Percentiles rank a stretch among this genome's conserved stretches.
Conservation (phyloP, 768 basidiomycete genomes). For the Brasilioporus rufonigricans region DNA sequence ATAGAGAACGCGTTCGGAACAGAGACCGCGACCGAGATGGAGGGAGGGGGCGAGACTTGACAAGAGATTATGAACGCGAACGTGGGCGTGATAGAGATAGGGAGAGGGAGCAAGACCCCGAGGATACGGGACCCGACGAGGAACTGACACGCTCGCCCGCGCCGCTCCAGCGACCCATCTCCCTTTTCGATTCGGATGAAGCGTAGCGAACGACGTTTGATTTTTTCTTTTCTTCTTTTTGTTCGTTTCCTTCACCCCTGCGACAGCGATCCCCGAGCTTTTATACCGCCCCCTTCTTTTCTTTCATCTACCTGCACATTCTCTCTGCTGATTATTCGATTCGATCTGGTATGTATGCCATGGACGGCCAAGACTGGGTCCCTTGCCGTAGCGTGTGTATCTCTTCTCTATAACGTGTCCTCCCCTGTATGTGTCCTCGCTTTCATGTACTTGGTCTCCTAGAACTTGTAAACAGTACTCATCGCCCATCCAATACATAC, state of each 20-base stretch:
- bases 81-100: not conserved
- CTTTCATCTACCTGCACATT: not conserved
- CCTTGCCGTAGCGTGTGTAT: not conserved
- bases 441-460: not conserved
- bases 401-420: not conserved
- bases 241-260: not conserved
- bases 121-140: conserved; percentile 5
- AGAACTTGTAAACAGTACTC: not conserved
- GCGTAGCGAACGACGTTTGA: not conserved
- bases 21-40: not conserved
- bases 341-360: not conserved
- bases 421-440: not conserved
- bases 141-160: conserved; percentile 26
- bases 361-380: conserved; percentile 6
- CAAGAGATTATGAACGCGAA: not conserved
- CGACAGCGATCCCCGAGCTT: not conserved
- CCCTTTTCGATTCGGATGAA: conserved; percentile 31
- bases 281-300: not conserved
- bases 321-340: not conserved
- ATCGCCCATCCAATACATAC: not conserved
- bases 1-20: not conserved
- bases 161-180: conserved; percentile 29
- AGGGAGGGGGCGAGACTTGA: not conserved
- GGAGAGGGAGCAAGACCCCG: conserved; percentile 3
- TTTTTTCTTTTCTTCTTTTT: not conserved